phyloP scores from a whole-genome alignment of 116 monocot species.

The Dioscorea cayenensis region DNA sequence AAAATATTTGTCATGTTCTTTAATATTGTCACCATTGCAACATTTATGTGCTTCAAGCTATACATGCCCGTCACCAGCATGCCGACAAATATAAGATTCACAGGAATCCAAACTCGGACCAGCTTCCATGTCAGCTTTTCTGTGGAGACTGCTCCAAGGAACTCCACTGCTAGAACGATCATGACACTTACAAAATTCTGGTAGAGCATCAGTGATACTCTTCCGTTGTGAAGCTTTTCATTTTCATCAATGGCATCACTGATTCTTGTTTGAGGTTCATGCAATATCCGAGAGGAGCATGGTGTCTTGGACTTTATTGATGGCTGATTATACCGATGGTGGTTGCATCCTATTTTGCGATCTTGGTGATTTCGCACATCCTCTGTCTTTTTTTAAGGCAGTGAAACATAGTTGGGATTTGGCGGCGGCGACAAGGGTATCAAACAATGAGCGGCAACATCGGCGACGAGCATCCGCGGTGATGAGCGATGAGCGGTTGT shows the following conservation, averaged over 20 bases:
- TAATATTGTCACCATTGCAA: constrained; percentile 81
- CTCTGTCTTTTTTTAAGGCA: too few species aligned
- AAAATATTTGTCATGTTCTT: constrained; percentile 82
- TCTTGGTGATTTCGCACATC: too few species aligned
- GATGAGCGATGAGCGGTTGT: too few species aligned
- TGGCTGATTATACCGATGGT: too few species aligned
- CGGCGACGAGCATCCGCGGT: too few species aligned
- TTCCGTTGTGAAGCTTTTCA: constrained; percentile 18
- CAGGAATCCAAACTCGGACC: constrained; percentile 53
- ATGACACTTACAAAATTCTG: constrained; percentile 55
- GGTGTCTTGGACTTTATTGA: too few species aligned
- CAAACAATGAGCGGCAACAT: too few species aligned
- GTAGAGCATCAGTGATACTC: constrained; percentile 60
- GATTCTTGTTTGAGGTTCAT: constrained; percentile 12
- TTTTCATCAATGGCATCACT: constrained; percentile 5
- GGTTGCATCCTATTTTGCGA: too few species aligned
- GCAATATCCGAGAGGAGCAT: too few species aligned
- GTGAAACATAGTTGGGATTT: too few species aligned
- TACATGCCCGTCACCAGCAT: constrained; percentile 72
- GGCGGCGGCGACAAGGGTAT: too few species aligned
- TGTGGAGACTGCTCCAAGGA: constrained; percentile 27
- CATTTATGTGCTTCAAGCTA: constrained; percentile 79
- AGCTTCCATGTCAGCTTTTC: constrained; percentile 64
- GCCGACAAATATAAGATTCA: constrained; percentile 57
- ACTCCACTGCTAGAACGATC: constrained; percentile 23